Evolutionary conservation across 2,329 filamentous ascomycete species (phyloP).

Genomic region (Zymoseptoria crescenta): DNA sequence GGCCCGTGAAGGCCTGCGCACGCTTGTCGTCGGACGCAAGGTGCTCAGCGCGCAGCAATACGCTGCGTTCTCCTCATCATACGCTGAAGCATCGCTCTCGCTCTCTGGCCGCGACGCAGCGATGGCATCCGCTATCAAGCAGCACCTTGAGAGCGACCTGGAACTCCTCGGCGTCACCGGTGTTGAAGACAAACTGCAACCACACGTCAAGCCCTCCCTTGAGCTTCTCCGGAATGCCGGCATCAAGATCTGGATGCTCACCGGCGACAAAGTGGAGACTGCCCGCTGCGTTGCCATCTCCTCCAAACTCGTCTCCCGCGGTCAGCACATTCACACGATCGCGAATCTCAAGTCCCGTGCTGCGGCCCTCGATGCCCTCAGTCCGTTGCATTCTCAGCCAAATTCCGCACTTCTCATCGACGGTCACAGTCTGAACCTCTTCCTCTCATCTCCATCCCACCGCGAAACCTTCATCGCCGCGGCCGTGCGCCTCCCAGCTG

Average conservation of each 20-base stretch:
- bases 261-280: conserved; percentile 96
- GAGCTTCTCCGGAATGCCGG: conserved; percentile 93
- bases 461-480: conserved; percentile 77
- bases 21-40: conserved; percentile 89
- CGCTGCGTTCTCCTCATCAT: conserved; percentile 64
- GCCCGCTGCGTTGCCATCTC: conserved; percentile 92
- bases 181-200: conserved; percentile 93
- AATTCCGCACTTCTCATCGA: conserved; percentile 90
- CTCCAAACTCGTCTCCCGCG: conserved; percentile 84
- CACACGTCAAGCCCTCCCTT: conserved; percentile 88
- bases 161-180: conserved; percentile 96
- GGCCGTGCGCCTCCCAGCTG: conserved; percentile 79
- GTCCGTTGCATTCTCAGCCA: conserved; percentile 76
- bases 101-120: conserved; percentile 71
- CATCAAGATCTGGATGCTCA: conserved; percentile 99
- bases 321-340: conserved; percentile 93
- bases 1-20: conserved; percentile 91
- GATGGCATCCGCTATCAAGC: conserved; percentile 71
- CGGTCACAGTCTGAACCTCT: conserved; percentile 77
- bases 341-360: conserved; percentile 67
- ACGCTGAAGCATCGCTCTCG: conserved; percentile 72
- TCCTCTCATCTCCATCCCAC: conserved; percentile 63
- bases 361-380: conserved; percentile 76
- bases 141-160: conserved; percentile 77
- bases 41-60: conserved; percentile 73